phyloP scores from a whole-genome alignment of 768 basidiomycete species.

The Hemileccinum impolitum region DNA sequence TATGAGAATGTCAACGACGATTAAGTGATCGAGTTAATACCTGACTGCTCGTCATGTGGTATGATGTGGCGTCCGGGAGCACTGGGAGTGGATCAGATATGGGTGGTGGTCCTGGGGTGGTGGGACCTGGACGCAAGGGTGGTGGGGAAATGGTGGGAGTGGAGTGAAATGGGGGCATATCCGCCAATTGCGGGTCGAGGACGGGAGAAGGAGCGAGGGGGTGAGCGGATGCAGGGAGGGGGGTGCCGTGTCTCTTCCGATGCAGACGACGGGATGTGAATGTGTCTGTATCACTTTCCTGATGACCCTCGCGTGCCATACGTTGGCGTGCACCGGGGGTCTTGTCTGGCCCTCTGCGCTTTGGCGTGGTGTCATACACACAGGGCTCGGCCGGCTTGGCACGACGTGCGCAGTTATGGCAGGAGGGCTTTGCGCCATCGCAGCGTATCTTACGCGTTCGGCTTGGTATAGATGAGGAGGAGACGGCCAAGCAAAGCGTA shows the following conservation, averaged over 20 bases:
- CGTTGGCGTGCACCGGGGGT: slow-evolving; percentile 77
- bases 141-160: background rate
- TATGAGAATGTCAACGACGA: slow-evolving; percentile 22
- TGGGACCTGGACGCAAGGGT: background rate
- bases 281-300: slow-evolving; percentile 31
- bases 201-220: slow-evolving; percentile 9
- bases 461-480: slow-evolving; percentile 34
- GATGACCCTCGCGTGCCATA: slow-evolving; percentile 39
- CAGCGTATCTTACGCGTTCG: slow-evolving; percentile 79
- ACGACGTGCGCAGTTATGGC: slow-evolving; percentile 68
- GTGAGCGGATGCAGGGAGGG: no score
- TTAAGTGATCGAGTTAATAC: slow-evolving; percentile 27
- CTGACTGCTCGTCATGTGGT: slow-evolving; percentile 24
- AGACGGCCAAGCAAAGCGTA: background rate
- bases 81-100: slow-evolving; percentile 8
- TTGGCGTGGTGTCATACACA: slow-evolving; percentile 66
- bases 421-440: slow-evolving; percentile 74
- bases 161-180: slow-evolving; percentile 15
- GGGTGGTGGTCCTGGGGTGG: slow-evolving; percentile 7
- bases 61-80: background rate
- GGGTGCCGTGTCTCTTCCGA: slow-evolving; percentile 11
- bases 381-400: slow-evolving; percentile 47
- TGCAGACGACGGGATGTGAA: slow-evolving; percentile 24
- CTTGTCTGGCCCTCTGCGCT: slow-evolving; percentile 78
- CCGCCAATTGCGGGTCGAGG: slow-evolving; percentile 26